Conservation (phyloP, 2,329 filamentous ascomycete genomes). For the Neofusicoccum umdonicola region DNA sequence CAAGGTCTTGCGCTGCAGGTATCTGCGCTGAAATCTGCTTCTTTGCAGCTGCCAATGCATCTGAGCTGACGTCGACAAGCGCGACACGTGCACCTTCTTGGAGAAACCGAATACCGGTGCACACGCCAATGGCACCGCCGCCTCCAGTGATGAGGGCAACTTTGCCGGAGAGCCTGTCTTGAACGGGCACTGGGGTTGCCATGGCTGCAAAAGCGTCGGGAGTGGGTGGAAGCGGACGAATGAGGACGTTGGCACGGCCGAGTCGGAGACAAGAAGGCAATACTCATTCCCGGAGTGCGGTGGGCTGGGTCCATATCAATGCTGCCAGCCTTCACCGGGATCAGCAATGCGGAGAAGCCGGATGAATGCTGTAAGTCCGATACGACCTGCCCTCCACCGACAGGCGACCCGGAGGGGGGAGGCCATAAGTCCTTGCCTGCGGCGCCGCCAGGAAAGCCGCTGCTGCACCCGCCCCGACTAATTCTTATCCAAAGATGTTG, state of each 20-base stretch:
- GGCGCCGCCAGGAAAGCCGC: not conserved
- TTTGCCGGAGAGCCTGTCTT: conserved; percentile 31
- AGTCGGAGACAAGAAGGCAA: not conserved
- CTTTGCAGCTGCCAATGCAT: conserved; percentile 27
- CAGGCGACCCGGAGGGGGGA: no score
- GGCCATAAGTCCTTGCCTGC: not conserved
- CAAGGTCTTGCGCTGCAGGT: conserved; percentile 27
- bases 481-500: no score
- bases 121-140: conserved; percentile 33
- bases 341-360: not conserved
- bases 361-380: not conserved
- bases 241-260: not conserved
- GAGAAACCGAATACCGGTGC: conserved; percentile 35
- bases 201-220: not conserved
- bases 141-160: conserved; percentile 35
- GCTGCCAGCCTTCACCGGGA: not conserved
- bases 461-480: no score
- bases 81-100: conserved; percentile 38
- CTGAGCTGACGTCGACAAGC: conserved; percentile 34
- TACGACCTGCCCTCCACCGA: not conserved
- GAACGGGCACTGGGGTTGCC: conserved; percentile 25
- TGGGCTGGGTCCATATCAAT: not conserved
- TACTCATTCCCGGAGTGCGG: not conserved
- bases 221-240: not conserved
- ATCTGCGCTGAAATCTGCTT: conserved; percentile 17